These are phyloP conservation scores for Boeremia lycopersici DNA, from an alignment of 2,329 filamentous ascomycete genomes.

Conservation along the genomic window DNA sequence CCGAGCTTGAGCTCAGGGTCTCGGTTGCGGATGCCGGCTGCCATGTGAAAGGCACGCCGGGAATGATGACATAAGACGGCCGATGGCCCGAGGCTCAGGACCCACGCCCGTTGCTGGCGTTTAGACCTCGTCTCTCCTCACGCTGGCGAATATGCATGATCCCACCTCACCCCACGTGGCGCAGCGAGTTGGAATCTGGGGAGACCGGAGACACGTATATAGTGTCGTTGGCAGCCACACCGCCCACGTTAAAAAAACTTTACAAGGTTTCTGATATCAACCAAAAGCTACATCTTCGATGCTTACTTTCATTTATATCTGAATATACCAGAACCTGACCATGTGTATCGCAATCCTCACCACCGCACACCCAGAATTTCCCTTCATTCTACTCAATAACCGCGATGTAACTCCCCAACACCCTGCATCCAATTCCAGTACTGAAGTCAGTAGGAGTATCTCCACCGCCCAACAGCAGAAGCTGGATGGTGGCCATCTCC, in stretches of 20 bases:
- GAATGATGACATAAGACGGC: constrained; percentile 12
- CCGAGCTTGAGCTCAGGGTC: constrained; percentile 1
- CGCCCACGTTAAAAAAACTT: constrained; percentile 19
- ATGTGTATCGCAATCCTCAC: constrained; percentile 59
- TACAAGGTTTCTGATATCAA: constrained; percentile 6
- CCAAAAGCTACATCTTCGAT: background rate
- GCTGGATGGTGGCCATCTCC: constrained; percentile 66
- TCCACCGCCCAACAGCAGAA: constrained; percentile 64
- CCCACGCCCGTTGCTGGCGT: constrained; percentile 14
- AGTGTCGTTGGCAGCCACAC: constrained; percentile 34
- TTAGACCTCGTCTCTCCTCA: constrained; percentile 14
- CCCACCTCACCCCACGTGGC: constrained; percentile 39
- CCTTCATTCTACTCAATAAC: constrained; percentile 58
- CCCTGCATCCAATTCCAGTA: background rate
- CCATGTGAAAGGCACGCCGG: constrained; percentile 19
- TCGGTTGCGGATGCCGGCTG: constrained; percentile 1
- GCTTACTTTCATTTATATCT: background rate
- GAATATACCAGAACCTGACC: background rate
- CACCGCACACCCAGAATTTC: constrained; percentile 56
- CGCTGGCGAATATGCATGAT: constrained; percentile 25
- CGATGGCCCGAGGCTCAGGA: constrained; percentile 7
- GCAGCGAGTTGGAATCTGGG: constrained; percentile 16
- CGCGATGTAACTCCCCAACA: constrained; percentile 49
- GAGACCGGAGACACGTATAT: constrained; percentile 38
- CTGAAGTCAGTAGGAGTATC: constrained; percentile 58